Percentiles rank a stretch among this genome's conserved stretches.
Evolutionary conservation across 108 stramenopile species (phyloP).

Genomic region (Stephanodiscus triporus): DNA sequence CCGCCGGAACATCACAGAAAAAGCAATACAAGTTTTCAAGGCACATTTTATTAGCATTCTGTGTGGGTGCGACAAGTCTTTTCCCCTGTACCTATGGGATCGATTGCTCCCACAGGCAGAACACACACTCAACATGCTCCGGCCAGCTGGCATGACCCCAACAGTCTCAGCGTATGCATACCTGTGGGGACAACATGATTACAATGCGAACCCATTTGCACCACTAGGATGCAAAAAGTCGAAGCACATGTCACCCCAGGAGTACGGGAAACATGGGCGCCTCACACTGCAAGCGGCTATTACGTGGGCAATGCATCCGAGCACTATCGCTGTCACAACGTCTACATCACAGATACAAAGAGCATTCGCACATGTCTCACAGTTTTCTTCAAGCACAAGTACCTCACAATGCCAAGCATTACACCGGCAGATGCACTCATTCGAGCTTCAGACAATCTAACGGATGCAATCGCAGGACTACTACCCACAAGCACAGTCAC

Average conservation of each 20-base stretch:
- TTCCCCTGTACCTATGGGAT: constrained; percentile 33
- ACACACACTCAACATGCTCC: constrained; percentile 12
- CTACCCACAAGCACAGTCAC: not conserved
- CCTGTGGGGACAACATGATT: no score
- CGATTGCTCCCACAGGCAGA: constrained; percentile 13
- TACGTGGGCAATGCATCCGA: not conserved
- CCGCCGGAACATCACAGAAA: not conserved
- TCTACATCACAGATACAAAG: no score
- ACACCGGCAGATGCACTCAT: constrained; percentile 16
- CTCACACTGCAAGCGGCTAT: not conserved
- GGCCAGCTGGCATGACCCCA: not conserved
- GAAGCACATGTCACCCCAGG: not conserved
- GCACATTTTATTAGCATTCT: constrained; percentile 8
- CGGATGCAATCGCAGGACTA: not conserved
- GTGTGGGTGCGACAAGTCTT: not conserved
- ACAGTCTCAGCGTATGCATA: constrained; percentile 11
- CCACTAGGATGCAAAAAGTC: constrained; percentile 20
- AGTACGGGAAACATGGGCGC: constrained; percentile 3
- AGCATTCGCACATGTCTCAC: no score
- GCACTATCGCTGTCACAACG: constrained; percentile 1
- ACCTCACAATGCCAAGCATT: constrained; percentile 5
- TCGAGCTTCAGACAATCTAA: constrained; percentile 3
- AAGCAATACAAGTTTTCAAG: not conserved
- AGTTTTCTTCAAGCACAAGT: not conserved
- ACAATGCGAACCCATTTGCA: constrained; percentile 14